These are phyloP conservation scores for Durotheca rogersii DNA, from an alignment of 495 filamentous ascomycete genomes.

Conservation along the genomic window DNA sequence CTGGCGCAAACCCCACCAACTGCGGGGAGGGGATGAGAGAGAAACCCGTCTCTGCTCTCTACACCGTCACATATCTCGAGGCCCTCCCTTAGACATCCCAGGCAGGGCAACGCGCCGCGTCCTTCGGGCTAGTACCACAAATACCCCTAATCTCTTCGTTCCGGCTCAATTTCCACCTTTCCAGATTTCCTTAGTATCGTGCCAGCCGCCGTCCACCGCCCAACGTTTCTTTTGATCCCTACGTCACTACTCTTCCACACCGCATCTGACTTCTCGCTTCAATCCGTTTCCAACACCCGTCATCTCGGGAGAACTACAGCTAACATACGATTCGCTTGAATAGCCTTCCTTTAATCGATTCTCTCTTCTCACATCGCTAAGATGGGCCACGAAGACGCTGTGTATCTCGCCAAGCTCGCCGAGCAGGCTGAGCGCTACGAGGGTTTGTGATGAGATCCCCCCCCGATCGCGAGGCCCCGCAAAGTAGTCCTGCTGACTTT, in stretches of 20 bases:
- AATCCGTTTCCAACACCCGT: constrained; percentile 12
- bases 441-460: constrained; percentile 61
- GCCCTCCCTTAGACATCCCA: constrained; percentile 7
- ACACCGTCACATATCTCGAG: constrained; percentile 23
- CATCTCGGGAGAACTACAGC: neutral
- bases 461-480: neutral
- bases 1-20: constrained; percentile 40
- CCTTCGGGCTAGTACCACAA: constrained; percentile 5
- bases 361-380: constrained; percentile 49
- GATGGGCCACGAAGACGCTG: constrained; percentile 99
- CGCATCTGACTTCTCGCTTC: constrained; percentile 23
- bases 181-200: neutral
- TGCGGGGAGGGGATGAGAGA: constrained; percentile 37
- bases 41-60: constrained; percentile 27
- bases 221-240: neutral
- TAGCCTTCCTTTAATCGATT: constrained; percentile 21
- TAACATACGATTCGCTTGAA: constrained; percentile 4
- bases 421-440: constrained; percentile 99
- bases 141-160: constrained; percentile 1
- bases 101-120: constrained; percentile 19
- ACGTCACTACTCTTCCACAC: constrained; percentile 11
- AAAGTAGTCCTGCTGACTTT: constrained; percentile 27
- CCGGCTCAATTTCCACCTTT: constrained; percentile 2
- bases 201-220: too few species aligned
- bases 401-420: constrained; percentile 99